Evolutionary conservation across 805 yeast genomes (phyloP).

Genomic region (Wickerhamomyces chaumierensis): DNA sequence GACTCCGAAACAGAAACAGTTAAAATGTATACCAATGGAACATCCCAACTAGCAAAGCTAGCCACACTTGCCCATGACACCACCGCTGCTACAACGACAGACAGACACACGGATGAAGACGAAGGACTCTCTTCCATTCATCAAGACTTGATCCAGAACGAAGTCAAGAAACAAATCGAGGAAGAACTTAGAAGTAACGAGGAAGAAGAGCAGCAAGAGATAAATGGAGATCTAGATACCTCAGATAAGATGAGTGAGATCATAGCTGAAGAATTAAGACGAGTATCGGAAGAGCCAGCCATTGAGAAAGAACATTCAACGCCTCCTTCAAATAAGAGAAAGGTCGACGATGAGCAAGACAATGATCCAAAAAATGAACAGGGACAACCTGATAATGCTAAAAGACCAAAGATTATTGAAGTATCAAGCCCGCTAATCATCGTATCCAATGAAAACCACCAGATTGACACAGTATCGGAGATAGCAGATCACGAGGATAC

Average conservation of each 20-base stretch:
- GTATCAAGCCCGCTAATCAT: slow-evolving; percentile 9
- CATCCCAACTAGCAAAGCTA: slow-evolving; percentile 30
- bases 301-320: background rate
- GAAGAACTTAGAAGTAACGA: background rate
- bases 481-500: slow-evolving; percentile 15
- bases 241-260: background rate
- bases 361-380: slow-evolving; percentile 14
- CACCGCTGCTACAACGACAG: too few species aligned
- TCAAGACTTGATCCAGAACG: slow-evolving; percentile 4
- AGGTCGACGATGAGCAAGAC: slow-evolving; percentile 5
- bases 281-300: background rate
- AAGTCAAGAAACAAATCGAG: background rate
- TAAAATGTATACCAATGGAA: slow-evolving; percentile 45
- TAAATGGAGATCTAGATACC: background rate
- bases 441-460: too few species aligned
- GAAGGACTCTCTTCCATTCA: too few species aligned
- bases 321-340: too few species aligned
- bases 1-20: slow-evolving; percentile 91
- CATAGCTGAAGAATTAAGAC: background rate
- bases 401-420: slow-evolving; percentile 5
- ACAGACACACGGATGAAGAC: background rate
- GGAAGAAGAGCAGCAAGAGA: background rate
- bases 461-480: slow-evolving; percentile 2
- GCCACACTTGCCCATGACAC: too few species aligned
- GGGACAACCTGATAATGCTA: slow-evolving; percentile 11